phyloP scores from a whole-genome alignment of 2,329 filamentous ascomycete species.

The Alternaria rosae region DNA sequence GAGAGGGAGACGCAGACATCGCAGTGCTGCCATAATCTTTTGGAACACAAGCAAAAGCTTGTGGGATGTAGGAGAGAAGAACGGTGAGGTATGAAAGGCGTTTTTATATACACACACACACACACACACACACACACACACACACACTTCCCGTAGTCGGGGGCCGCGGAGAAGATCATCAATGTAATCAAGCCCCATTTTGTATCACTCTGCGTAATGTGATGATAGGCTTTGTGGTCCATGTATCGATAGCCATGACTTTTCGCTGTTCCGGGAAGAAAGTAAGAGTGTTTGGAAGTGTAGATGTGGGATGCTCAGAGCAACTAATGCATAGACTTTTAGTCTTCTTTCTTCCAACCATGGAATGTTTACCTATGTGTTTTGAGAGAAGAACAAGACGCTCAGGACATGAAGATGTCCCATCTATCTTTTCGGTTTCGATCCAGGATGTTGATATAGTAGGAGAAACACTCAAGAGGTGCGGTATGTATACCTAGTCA shows the following conservation, averaged over 20 bases:
- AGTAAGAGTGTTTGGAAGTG: neutral
- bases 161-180: neutral
- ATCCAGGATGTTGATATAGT: neutral
- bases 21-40: accelerated
- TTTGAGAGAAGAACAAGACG: neutral
- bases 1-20: neutral
- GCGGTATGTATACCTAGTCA: neutral
- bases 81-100: neutral
- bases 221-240: accelerated
- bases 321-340: neutral
- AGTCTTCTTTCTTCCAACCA: neutral
- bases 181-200: neutral
- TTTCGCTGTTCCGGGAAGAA: neutral
- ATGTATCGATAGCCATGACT: neutral
- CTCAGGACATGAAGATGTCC: neutral
- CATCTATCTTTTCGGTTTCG: accelerated
- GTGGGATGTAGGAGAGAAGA: neutral
- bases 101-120: neutral
- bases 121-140: neutral
- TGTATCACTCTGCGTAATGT: neutral
- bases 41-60: neutral
- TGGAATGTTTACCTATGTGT: neutral
- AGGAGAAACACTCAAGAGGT: neutral
- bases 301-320: neutral
- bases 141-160: neutral